Evolutionary conservation across 108 stramenopile genomes (phyloP).

Genomic region (Skeletonema menzelii): DNA sequence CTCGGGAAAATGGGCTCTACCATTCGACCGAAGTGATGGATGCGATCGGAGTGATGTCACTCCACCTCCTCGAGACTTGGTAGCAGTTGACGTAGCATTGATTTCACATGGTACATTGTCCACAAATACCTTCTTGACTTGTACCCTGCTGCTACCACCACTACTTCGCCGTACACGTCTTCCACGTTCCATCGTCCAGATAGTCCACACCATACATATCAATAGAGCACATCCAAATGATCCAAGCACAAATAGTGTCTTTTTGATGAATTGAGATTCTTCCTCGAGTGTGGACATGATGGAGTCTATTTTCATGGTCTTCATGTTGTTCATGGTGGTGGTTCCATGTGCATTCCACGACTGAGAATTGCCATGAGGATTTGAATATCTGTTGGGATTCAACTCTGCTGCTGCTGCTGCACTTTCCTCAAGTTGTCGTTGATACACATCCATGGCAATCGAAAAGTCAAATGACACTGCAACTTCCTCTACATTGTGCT

Average conservation of each 20-base stretch:
- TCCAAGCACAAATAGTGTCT: slow-evolving; percentile 7
- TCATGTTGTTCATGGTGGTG: neutral
- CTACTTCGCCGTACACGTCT: neutral
- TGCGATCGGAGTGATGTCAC: neutral
- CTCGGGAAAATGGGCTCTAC: neutral
- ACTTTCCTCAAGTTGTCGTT: neutral
- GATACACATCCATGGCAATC: neutral
- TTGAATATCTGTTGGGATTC: neutral
- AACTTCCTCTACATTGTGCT: neutral
- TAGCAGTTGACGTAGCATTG: neutral
- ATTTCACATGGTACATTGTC: neutral
- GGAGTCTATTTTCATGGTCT: neutral
- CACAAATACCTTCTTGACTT: neutral
- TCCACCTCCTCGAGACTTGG: neutral
- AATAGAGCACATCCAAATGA: slow-evolving; percentile 2
- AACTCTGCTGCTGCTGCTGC: neutral
- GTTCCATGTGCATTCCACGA: neutral
- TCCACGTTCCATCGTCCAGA: slow-evolving; percentile 1
- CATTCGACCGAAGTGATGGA: neutral
- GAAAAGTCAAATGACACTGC: slow-evolving; percentile 28
- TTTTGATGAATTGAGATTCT: slow-evolving; percentile 17
- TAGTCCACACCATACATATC: slow-evolving; percentile 12
- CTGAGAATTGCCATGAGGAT: neutral
- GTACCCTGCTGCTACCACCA: neutral
- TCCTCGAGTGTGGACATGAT: slow-evolving; percentile 10